Evolutionary conservation across 306 rosid species (phyloP), one percentile per base, ranked within the genome.

Genomic region (Acacia melanoxylon): DNA sequence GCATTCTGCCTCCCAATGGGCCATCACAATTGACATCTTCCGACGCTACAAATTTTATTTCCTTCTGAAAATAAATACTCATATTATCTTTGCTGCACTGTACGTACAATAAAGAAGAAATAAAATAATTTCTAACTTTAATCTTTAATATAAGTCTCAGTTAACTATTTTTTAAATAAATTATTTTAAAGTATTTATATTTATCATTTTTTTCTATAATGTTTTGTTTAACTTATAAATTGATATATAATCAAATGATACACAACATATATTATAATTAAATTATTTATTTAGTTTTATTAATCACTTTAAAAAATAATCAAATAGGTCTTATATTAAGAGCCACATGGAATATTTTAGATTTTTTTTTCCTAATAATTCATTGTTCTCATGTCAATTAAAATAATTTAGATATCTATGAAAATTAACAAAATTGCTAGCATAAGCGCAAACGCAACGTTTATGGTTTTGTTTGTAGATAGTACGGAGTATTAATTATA

Each of bases 291-390:
- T 37, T 6, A 37, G 8, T 37, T 37, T 37, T 37, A 7, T 37
- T 5, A 37, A 37, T 6, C 6, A 37, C 8, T 37, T 37, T 0
- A 0, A 5, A 6, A 37, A 37, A 37, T 0, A 37, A 1, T 37
- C 0, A 37, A 6, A 37, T 37, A 0, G 0, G 1, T 37, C 8
- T 37, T 37, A 37, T 37, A 37, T 37, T 37, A 37, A 37, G 41
- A 5, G 8, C 6, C 0, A 0, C 1, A 37, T 0, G 8, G 41
- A 1, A 8, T 5, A 6, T 6, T 37, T 6, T 0, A 37, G 40
- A 35, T 35, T 35, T 5, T 37, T 37, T 37, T 37, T 0, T 0
- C 8, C 41, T 4, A 37, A 37, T 37, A 37, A 37, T 37, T 10
- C 46, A 44, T 44, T n/a, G 14, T 56, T 56, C 2, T 22, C 10